Conservation (phyloP, 75 land plant genomes). For the Pinus tabuliformis region DNA sequence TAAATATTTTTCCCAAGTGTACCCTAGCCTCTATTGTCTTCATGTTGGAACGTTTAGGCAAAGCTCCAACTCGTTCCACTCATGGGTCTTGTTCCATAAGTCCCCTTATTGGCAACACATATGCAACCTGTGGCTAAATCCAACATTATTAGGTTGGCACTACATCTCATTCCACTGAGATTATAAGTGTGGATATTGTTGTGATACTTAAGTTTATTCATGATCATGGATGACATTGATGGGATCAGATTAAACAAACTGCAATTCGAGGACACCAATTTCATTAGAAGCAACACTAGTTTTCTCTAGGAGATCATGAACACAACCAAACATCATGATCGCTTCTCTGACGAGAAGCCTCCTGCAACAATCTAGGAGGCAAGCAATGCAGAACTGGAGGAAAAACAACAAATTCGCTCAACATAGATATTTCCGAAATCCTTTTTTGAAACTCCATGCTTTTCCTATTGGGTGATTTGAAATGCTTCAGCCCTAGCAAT, state of each 20-base stretch:
- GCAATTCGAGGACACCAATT: constrained; percentile 45
- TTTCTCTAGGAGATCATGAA: constrained; percentile 43
- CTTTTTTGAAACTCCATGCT: constrained; percentile 43
- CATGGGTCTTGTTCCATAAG: no score
- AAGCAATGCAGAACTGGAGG: constrained; percentile 24
- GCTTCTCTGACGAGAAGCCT: constrained; percentile 23
- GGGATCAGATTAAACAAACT: constrained; percentile 49
- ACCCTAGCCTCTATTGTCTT: no score
- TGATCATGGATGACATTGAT: constrained; percentile 46
- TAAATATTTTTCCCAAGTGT: no score
- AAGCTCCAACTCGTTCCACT: no score
- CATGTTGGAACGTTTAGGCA: no score
- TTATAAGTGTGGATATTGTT: constrained; percentile 30
- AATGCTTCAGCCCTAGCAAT: no score
- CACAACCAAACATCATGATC: constrained; percentile 31
- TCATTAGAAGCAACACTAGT: constrained; percentile 43
- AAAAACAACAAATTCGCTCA: constrained; percentile 45
- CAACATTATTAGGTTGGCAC: constrained; percentile 43
- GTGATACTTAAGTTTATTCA: constrained; percentile 39
- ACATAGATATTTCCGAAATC: constrained; percentile 45
- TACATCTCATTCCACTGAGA: constrained; percentile 53
- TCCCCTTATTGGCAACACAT: constrained; percentile 15
- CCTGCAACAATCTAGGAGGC: constrained; percentile 32
- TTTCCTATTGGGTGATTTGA: no score
- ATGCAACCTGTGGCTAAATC: constrained; percentile 37